phyloP scores from a whole-genome alignment of 2,329 filamentous ascomycete genomes.

The Epichloe baconii region DNA sequence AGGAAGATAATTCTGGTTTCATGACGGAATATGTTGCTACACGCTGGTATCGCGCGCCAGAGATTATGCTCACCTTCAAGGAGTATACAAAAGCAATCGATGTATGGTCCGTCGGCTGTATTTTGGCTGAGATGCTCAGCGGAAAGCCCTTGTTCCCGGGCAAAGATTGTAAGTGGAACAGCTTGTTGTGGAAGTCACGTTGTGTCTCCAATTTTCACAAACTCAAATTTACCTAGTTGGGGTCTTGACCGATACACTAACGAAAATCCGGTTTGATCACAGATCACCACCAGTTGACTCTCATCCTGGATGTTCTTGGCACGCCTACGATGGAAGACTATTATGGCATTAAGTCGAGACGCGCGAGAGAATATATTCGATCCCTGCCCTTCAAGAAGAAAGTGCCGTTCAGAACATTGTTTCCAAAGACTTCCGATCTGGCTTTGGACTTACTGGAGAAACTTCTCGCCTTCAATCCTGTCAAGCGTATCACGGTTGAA shows the following conservation, averaged over 20 bases:
- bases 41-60: conserved; percentile 95
- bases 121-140: conserved; percentile 95
- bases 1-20: conserved; percentile 99
- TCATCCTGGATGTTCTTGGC: conserved; percentile 93
- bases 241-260: background rate
- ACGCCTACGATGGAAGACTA: conserved; percentile 99
- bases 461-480: conserved; percentile 92
- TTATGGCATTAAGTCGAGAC: conserved; percentile 97
- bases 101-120: conserved; percentile 97
- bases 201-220: background rate
- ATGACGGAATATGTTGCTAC: conserved; percentile 99
- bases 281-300: conserved; percentile 96
- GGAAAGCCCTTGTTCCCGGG: conserved; percentile 96
- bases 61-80: conserved; percentile 99
- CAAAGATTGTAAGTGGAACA: conserved; percentile 68
- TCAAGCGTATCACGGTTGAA: conserved; percentile 96
- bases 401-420: conserved; percentile 92
- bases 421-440: conserved; percentile 97
- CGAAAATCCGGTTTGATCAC: background rate
- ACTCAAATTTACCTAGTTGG: background rate
- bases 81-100: conserved; percentile 99
- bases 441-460: conserved; percentile 91
- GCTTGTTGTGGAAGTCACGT: background rate
- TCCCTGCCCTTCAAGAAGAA: conserved; percentile 99
- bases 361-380: conserved; percentile 94